These are phyloP conservation scores for Spongispora temasekensis DNA, from an alignment of 1,284 basidiomycete species.

Conservation along the genomic window DNA sequence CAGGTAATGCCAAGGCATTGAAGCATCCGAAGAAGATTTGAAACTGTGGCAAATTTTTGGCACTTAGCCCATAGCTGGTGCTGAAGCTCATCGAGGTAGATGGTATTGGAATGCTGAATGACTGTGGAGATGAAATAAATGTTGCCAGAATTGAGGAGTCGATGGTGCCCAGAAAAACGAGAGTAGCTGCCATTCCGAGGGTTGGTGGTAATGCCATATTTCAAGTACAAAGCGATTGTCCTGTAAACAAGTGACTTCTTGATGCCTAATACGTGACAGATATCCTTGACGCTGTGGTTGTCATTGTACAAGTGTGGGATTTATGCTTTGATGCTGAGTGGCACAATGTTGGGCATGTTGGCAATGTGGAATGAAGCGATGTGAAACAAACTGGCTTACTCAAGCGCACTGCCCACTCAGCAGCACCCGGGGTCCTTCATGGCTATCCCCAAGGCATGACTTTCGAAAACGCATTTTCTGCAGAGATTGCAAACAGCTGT, in stretches of 20 bases:
- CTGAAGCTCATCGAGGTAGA: background rate
- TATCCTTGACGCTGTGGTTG: background rate
- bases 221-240: background rate
- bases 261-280: too few species aligned
- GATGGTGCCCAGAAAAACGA: background rate
- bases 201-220: background rate
- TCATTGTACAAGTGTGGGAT: conserved; percentile 1
- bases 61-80: background rate
- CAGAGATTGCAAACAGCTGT: background rate
- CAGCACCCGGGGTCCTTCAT: background rate
- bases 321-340: conserved; percentile 5
- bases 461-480: too few species aligned
- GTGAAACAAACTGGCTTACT: background rate
- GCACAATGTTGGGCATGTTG: background rate
- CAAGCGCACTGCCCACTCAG: background rate
- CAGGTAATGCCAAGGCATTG: background rate
- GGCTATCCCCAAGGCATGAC: background rate
- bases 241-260: conserved; percentile 7
- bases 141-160: background rate
- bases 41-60: background rate
- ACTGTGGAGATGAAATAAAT: background rate
- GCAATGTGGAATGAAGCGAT: background rate
- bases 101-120: background rate
- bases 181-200: conserved; percentile 2
- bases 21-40: background rate